Percentiles rank a stretch among this genome's conserved stretches.
Evolutionary conservation across 1,284 basidiomycete species (phyloP).

Genomic region (Rhodotorula mucilaginosa): DNA sequence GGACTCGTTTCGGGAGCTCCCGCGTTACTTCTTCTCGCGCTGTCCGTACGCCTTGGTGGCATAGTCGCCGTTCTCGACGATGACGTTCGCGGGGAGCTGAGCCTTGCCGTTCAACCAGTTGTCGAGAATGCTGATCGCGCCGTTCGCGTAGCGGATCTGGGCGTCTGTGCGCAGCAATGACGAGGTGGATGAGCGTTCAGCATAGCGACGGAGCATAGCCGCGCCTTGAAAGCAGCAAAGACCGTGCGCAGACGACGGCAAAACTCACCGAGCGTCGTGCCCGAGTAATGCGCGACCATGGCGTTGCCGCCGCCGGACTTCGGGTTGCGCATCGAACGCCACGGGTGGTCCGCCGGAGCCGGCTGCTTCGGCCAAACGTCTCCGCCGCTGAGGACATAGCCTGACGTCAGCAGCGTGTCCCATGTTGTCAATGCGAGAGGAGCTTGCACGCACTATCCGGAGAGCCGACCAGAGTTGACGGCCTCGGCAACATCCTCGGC

Average conservation of each 20-base stretch:
- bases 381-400: constrained; percentile 27
- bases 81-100: constrained; percentile 77
- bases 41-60: constrained; percentile 12
- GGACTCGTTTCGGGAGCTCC: too few relatives aligned
- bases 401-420: too few relatives aligned
- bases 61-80: constrained; percentile 52
- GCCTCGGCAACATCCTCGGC: constrained; percentile 75
- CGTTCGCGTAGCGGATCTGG: constrained; percentile 80
- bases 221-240: background rate
- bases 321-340: constrained; percentile 70
- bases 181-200: background rate
- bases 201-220: background rate
- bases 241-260: too few relatives aligned
- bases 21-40: background rate
- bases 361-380: constrained; percentile 58
- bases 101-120: constrained; percentile 68
- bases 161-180: constrained; percentile 58
- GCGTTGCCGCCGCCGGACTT: constrained; percentile 62
- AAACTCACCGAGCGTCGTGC: constrained; percentile 16
- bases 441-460: constrained; percentile 54
- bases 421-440: constrained; percentile 50
- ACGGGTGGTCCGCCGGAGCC: constrained; percentile 78
- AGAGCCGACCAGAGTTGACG: constrained; percentile 64
- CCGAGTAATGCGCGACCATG: constrained; percentile 31
- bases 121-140: constrained; percentile 73